Percentiles rank a stretch among this genome's conserved stretches.
phyloP scores from a whole-genome alignment of 2,329 filamentous ascomycete genomes.

The Emericellopsis cladophorae region DNA sequence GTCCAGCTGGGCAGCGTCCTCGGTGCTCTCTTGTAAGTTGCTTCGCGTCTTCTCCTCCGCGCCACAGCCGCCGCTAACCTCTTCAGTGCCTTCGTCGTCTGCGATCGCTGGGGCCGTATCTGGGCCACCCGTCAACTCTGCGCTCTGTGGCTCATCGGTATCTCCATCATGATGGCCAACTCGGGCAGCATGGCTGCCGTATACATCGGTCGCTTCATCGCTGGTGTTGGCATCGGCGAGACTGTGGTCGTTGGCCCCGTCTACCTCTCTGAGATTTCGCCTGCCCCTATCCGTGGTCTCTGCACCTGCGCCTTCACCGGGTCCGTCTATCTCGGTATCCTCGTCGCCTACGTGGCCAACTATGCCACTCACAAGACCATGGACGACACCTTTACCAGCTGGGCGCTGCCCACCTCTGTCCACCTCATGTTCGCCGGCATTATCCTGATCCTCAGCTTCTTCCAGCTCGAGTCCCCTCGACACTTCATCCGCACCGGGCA shows the following conservation, averaged over 20 bases:
- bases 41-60: neutral
- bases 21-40: constrained; percentile 35
- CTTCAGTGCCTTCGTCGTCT: constrained; percentile 31
- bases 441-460: constrained; percentile 7
- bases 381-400: constrained; percentile 13
- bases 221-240: constrained; percentile 40
- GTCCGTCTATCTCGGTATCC: constrained; percentile 9
- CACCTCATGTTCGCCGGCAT: constrained; percentile 39
- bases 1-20: constrained; percentile 13
- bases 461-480: constrained; percentile 8
- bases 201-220: constrained; percentile 42
- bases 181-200: constrained; percentile 30
- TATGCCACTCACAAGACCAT: constrained; percentile 35
- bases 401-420: constrained; percentile 45
- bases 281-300: constrained; percentile 49
- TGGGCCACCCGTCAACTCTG: constrained; percentile 37
- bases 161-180: constrained; percentile 32
- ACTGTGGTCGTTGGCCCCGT: constrained; percentile 47
- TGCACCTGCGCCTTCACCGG: constrained; percentile 36
- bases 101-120: constrained; percentile 34
- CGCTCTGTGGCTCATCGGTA: constrained; percentile 32
- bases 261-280: constrained; percentile 53
- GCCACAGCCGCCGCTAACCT: neutral
- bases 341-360: constrained; percentile 37
- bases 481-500: constrained; percentile 20